Evolutionary conservation across 2,329 filamentous ascomycete genomes (phyloP).

Genomic region (Bipolaris gigantea): DNA sequence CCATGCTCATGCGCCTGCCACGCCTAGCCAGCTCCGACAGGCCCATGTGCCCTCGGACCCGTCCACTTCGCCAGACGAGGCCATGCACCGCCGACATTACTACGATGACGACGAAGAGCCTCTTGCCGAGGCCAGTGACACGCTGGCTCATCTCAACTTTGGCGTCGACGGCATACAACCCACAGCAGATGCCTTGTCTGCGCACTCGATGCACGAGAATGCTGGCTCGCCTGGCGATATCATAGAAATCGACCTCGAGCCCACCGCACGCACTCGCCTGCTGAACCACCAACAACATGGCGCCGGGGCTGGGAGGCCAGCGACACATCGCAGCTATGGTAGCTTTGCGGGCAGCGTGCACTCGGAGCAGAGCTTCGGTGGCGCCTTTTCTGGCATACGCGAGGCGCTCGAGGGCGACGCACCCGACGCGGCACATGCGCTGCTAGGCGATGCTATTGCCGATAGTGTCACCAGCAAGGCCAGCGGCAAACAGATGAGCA

Average conservation of each 20-base stretch:
- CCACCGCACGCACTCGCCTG: constrained; percentile 45
- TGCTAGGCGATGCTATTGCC: constrained; percentile 48
- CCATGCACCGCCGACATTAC: constrained; percentile 33
- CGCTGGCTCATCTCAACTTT: constrained; percentile 25
- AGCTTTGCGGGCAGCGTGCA: constrained; percentile 57
- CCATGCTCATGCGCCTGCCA: constrained; percentile 41
- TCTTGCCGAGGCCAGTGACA: constrained; percentile 19
- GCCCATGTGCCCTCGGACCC: constrained; percentile 47
- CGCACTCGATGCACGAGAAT: constrained; percentile 30
- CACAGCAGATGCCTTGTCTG: constrained; percentile 35
- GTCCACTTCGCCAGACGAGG: constrained; percentile 49
- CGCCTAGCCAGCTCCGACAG: constrained; percentile 47
- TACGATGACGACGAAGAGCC: constrained; percentile 23
- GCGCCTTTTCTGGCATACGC: constrained; percentile 39
- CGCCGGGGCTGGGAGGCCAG: constrained; percentile 71
- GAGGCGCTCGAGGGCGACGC: constrained; percentile 32
- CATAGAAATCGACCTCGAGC: constrained; percentile 34
- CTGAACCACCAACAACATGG: constrained; percentile 43
- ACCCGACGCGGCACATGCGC: constrained; percentile 42
- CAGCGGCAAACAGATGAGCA: constrained; percentile 65
- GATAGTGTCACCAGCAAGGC: constrained; percentile 48
- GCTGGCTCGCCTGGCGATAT: constrained; percentile 23
- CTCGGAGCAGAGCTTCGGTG: constrained; percentile 46
- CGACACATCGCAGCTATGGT: constrained; percentile 56
- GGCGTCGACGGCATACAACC: constrained; percentile 39